Evolutionary conservation across 2,329 filamentous ascomycete genomes (phyloP).

Genomic region (Diaporthe humulicola): DNA sequence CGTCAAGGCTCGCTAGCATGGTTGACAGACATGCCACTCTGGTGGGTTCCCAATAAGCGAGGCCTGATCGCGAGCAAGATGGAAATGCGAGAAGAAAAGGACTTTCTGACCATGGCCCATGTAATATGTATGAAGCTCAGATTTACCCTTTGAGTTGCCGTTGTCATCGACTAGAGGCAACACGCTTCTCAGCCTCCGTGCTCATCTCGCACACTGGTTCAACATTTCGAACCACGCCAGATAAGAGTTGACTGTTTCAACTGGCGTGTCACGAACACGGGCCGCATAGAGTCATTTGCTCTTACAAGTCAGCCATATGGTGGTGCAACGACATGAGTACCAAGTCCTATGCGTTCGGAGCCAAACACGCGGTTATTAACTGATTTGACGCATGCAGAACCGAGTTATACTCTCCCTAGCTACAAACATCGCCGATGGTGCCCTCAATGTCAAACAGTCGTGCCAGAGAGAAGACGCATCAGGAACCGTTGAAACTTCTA

Average conservation of each 20-base stretch:
- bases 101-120: not conserved
- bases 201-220: not conserved
- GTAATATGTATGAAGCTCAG: not conserved
- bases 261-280: too few relatives aligned
- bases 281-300: not conserved
- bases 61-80: not conserved
- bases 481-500: not conserved
- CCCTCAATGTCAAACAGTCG: not conserved
- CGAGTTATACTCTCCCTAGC: not conserved
- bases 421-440: not conserved
- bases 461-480: not conserved
- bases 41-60: not conserved
- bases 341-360: not conserved
- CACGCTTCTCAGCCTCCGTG: not conserved
- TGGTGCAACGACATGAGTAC: constrained; percentile 13
- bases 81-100: not conserved
- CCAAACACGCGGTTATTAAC: not conserved
- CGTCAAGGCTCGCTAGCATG: too few relatives aligned
- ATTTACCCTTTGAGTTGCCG: not conserved
- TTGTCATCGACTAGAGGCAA: not conserved
- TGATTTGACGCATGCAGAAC: not conserved
- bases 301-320: not conserved
- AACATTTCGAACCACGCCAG: too few relatives aligned
- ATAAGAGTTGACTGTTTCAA: too few relatives aligned
- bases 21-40: too few relatives aligned